These are phyloP conservation scores for Stereocaulon alpinum DNA, from an alignment of 495 filamentous ascomycete genomes.

Conservation along the genomic window DNA sequence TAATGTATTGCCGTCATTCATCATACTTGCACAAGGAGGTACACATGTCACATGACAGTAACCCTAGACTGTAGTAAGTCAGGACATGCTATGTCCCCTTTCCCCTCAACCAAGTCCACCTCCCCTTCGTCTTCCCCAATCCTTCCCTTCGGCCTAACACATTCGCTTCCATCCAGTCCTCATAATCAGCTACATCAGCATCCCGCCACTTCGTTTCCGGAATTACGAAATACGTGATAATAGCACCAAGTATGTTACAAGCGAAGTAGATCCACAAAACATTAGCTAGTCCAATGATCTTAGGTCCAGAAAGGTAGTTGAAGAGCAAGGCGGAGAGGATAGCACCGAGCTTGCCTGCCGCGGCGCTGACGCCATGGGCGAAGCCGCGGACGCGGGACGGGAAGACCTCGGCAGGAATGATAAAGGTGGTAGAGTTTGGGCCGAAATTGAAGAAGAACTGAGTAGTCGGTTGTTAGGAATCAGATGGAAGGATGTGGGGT, in stretches of 20 bases:
- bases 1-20: too few relatives aligned
- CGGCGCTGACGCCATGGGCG: conserved; percentile 24
- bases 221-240: conserved; percentile 22
- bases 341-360: conserved; percentile 24
- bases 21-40: too few relatives aligned
- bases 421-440: conserved; percentile 27
- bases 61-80: too few relatives aligned
- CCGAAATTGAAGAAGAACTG: conserved; percentile 25
- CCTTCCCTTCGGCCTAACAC: not conserved
- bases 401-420: conserved; percentile 26
- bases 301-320: conserved; percentile 19
- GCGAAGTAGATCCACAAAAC: conserved; percentile 28
- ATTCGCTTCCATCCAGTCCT: conserved; percentile 17
- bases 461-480: not conserved
- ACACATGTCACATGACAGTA: too few relatives aligned
- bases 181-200: conserved; percentile 26
- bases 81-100: not conserved
- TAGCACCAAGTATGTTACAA: conserved; percentile 22
- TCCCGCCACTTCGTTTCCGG: conserved; percentile 24
- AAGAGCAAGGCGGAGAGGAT: conserved; percentile 26
- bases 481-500: not conserved
- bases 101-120: conserved; percentile 3
- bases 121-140: not conserved
- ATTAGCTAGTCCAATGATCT: conserved; percentile 22
- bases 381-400: conserved; percentile 26